Percentiles rank a stretch among this genome's conserved stretches.
phyloP scores from a whole-genome alignment of 805 yeast genomes.

The Peterozyma xylosa region DNA sequence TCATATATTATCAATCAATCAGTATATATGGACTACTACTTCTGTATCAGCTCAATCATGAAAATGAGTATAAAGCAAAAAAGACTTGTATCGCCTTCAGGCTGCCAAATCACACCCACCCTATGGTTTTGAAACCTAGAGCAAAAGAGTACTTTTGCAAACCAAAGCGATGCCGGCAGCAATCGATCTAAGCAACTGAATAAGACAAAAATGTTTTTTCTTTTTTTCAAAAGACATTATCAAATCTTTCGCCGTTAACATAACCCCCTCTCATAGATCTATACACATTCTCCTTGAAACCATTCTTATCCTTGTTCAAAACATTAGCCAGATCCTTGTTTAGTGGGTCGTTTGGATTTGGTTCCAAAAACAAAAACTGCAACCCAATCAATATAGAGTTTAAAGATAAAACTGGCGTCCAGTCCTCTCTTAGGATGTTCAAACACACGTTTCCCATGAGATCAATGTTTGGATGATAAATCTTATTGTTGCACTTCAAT shows the following conservation, averaged over 20 bases:
- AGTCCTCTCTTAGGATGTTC: slow-evolving; percentile 90
- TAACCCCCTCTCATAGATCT: slow-evolving; percentile 67
- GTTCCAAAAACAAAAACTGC: slow-evolving; percentile 79
- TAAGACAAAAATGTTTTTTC: neutral
- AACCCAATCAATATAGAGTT: slow-evolving; percentile 80
- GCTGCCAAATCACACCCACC: too few relatives aligned
- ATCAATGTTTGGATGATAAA: slow-evolving; percentile 96
- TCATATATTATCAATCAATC: too few relatives aligned
- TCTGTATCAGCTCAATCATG: too few relatives aligned
- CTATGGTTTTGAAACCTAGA: too few relatives aligned
- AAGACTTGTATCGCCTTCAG: too few relatives aligned
- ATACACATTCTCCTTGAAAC: slow-evolving; percentile 51
- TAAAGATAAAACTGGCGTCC: slow-evolving; percentile 88
- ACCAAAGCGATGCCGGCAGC: too few relatives aligned
- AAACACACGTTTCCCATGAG: slow-evolving; percentile 91
- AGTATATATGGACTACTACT: too few relatives aligned
- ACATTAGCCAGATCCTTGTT: slow-evolving; percentile 82
- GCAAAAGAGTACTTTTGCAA: too few relatives aligned
- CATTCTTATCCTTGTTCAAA: slow-evolving; percentile 32
- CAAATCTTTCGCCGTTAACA: slow-evolving; percentile 53
- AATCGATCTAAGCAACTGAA: too few relatives aligned
- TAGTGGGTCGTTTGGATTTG: slow-evolving; percentile 87
- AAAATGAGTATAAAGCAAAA: too few relatives aligned
- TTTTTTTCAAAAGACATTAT: slow-evolving; percentile 36
- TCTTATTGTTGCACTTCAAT: slow-evolving; percentile 86